Evolutionary conservation across 805 yeast genomes (phyloP), one percentile per base, ranked within the genome.

Genomic region (Vanderwaltozyma tropicalis): DNA sequence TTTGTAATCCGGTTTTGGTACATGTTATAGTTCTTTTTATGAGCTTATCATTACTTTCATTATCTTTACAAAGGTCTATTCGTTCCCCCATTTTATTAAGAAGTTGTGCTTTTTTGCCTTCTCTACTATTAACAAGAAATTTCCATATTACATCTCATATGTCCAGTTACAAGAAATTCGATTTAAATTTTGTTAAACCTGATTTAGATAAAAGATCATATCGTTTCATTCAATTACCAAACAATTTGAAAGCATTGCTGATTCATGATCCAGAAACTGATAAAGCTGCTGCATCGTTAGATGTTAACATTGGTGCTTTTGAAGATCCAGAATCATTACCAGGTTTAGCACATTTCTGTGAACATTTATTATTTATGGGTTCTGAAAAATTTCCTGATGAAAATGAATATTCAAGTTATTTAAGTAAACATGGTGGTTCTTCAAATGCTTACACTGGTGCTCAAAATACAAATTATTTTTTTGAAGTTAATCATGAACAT

Each of bases 381-480:
- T 81, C 92, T 3, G 60, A 69, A 45, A 80, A 80, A 59, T 83
- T 76, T 49, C 92, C 92, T 0, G 69, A 72, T 36, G 92, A 83
- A 57, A 82, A 80, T 52, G 92, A 80, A 46, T 83, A 83, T 55
- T 67, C 80, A 32, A 74, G 79, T 36, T 92, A 70, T 57, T 64
- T 89, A 39, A 71, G 94, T 8, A 77, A 80, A 43, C 94, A 92
- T 54, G 80, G 88, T 29, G 98, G 97, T 15, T 72, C 72, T 43
- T 82, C 94, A 26, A 89, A 89, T 56, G 98, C 98, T 1, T 89
- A 80, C 60, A 89, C 98, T 1, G 79, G 95, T 2, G 67, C 86
- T 3, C 80, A 80, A 49, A 86, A 84, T 51, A 89, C 97, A 5
- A 89, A 89, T 61, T 89, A 87, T 61, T 87, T 72, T 60, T 89